Conservation (phyloP, 306 rosid genomes). For the Rosa lucieae region DNA sequence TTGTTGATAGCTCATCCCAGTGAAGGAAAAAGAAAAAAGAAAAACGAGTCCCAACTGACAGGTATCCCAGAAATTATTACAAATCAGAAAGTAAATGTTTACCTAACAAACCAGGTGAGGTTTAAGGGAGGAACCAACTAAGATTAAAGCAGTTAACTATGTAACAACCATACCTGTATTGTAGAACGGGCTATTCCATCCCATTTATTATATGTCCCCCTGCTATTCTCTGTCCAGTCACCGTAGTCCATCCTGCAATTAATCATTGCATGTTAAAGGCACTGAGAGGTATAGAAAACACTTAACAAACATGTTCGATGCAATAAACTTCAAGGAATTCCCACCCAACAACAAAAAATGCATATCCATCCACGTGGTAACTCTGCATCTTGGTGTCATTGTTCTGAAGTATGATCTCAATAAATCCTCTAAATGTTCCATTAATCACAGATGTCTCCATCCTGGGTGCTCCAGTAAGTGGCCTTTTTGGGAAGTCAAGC, state of each 20-base stretch:
- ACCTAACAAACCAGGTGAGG: not conserved
- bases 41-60: not conserved
- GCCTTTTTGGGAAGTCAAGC: conserved; percentile 84
- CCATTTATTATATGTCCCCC: conserved; percentile 98
- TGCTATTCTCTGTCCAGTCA: conserved; percentile 91
- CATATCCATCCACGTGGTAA: conserved; percentile 89
- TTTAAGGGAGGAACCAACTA: conserved; percentile 2
- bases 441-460: conserved; percentile 77
- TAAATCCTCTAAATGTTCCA: conserved; percentile 88
- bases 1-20: not conserved
- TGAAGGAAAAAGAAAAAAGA: not conserved
- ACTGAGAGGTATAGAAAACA: not conserved
- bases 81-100: not conserved
- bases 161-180: conserved; percentile 56
- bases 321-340: conserved; percentile 14
- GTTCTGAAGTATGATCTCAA: conserved; percentile 87
- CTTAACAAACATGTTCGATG: conserved; percentile 2
- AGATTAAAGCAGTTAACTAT: not conserved
- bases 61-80: not conserved
- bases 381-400: conserved; percentile 89
- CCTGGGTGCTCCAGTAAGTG: conserved; percentile 65
- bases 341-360: conserved; percentile 92
- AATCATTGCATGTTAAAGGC: conserved; percentile 17
- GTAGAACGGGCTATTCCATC: conserved; percentile 95
- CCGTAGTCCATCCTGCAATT: conserved; percentile 90